These are phyloP conservation scores for Colletotrichum sp. DNA, from an alignment of 2,329 filamentous ascomycete genomes.

Conservation along the genomic window DNA sequence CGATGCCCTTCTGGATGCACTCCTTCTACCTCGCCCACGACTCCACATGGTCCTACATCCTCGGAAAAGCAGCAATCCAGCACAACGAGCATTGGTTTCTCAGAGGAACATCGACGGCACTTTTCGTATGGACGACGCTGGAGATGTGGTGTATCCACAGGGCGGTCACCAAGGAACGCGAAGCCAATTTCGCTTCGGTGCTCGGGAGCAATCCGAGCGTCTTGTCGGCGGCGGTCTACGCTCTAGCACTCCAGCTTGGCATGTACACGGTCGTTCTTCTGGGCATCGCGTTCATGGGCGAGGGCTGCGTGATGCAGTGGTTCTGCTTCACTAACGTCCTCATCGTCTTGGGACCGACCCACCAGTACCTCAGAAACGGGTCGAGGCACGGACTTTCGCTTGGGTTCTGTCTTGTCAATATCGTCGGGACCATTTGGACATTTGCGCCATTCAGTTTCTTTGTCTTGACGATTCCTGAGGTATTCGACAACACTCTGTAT, in stretches of 20 bases:
- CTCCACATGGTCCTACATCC: slow-evolving; percentile 12
- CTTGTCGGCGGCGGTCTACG: background rate
- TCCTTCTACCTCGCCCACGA: slow-evolving; percentile 22
- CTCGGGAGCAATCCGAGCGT: background rate
- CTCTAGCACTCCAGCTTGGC: background rate
- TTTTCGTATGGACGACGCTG: slow-evolving; percentile 5
- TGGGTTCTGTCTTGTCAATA: slow-evolving; percentile 8
- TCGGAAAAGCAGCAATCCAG: background rate
- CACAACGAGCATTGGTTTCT: slow-evolving; percentile 12
- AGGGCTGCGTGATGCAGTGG: slow-evolving; percentile 15
- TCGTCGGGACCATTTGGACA: slow-evolving; percentile 1
- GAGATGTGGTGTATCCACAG: slow-evolving; percentile 16
- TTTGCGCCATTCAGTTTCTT: background rate
- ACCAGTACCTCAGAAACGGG: slow-evolving; percentile 6
- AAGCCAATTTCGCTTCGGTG: background rate
- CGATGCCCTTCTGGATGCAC: slow-evolving; percentile 22
- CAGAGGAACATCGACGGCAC: background rate
- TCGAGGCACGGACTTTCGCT: slow-evolving; percentile 11
- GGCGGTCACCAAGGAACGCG: slow-evolving; percentile 8
- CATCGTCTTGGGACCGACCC: slow-evolving; percentile 2
- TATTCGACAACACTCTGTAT: background rate
- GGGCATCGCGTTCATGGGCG: slow-evolving; percentile 11
- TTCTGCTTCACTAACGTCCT: slow-evolving; percentile 19
- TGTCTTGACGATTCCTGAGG: background rate
- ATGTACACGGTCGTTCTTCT: slow-evolving; percentile 10